phyloP scores from a whole-genome alignment of 1,284 basidiomycete genomes.

The Trametes versicolor region DNA sequence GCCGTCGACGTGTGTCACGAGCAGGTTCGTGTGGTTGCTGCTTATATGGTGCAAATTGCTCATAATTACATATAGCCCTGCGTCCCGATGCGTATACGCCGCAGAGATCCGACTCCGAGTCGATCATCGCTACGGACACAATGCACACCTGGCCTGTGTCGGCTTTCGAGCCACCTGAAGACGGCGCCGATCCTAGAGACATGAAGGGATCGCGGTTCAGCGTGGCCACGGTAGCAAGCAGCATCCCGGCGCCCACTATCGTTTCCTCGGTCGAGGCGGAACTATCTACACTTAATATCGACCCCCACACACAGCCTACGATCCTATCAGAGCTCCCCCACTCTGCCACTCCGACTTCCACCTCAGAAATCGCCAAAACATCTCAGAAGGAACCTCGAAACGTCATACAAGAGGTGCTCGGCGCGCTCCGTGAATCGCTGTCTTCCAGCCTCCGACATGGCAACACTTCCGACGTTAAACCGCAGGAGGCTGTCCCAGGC shows the following conservation, averaged over 20 bases:
- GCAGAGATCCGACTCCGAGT: too few species aligned
- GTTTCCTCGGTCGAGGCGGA: neutral
- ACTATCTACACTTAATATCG: neutral
- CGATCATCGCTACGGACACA: neutral
- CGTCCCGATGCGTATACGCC: neutral
- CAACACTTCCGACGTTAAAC: neutral
- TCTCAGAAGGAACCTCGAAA: neutral
- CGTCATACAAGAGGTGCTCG: neutral
- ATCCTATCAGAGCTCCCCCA: neutral
- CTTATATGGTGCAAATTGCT: neutral
- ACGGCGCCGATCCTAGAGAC: neutral
- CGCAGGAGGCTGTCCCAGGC: neutral
- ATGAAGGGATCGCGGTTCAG: neutral
- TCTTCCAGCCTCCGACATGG: neutral
- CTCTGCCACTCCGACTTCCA: neutral
- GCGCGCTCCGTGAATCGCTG: neutral
- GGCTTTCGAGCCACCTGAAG: neutral
- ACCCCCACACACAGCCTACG: neutral
- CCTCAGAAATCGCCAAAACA: conserved; percentile 1
- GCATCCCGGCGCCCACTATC: neutral
- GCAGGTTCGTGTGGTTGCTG: neutral
- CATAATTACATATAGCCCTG: neutral
- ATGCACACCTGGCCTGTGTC: neutral
- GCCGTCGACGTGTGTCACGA: neutral
- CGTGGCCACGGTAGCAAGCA: neutral